Evolutionary conservation across 2,329 filamentous ascomycete genomes (phyloP).

Genomic region (Microsporum ferrugineum): DNA sequence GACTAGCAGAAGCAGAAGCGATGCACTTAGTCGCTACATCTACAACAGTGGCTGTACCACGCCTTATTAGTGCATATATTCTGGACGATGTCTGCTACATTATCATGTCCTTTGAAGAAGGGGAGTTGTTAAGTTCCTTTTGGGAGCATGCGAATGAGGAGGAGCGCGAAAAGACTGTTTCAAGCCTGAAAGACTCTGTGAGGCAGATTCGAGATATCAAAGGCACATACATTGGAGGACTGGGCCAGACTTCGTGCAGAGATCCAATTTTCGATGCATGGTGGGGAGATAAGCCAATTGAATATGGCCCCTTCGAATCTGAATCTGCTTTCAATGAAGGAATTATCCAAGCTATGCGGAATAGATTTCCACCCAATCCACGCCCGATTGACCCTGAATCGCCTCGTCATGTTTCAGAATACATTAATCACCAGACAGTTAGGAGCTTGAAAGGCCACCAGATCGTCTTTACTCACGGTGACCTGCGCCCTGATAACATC

Average conservation of each 20-base stretch:
- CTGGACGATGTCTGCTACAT: conserved; percentile 8
- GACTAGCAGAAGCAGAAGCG: conserved; percentile 11
- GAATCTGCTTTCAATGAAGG: conserved; percentile 8
- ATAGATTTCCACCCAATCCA: not conserved
- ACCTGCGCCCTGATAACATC: conserved; percentile 20
- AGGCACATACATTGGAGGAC: conserved; percentile 7
- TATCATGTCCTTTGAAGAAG: conserved; percentile 8
- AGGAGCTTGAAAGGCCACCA: conserved; percentile 13
- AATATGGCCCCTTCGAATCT: conserved; percentile 8
- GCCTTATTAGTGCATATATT: conserved; percentile 7
- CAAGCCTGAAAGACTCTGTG: conserved; percentile 6
- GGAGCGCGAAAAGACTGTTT: conserved; percentile 3
- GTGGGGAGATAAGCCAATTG: not conserved
- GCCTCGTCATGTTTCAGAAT: not conserved
- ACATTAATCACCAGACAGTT: conserved; percentile 14
- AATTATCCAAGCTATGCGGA: conserved; percentile 5
- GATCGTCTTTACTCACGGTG: conserved; percentile 20
- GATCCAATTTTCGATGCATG: conserved; percentile 7
- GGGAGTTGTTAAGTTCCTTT: not conserved
- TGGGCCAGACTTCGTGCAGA: not conserved
- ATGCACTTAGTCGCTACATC: conserved; percentile 6
- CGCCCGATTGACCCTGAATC: not conserved
- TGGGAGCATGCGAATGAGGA: conserved; percentile 2
- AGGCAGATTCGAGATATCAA: conserved; percentile 7
- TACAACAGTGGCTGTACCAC: conserved; percentile 5